These are phyloP conservation scores for fission yeast (Schizosaccharomyces pombe) DNA, from an alignment of 805 yeast genomes.

Conservation along the genomic window ASM294v3 CU329670.1:3211001-3211500, in stretches of 20 bases:
- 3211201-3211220: conserved; percentile 50
- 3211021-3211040: conserved; percentile 70
- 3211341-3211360: too few species aligned
- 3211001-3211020: conserved; percentile 80
- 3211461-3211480: too few species aligned
- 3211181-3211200: conserved; percentile 56
- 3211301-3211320: too few species aligned
- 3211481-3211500: too few species aligned
- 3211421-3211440: too few species aligned
- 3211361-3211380: too few species aligned
- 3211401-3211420: too few species aligned
- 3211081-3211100: conserved; percentile 14
- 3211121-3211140: conserved; percentile 39
- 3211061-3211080: conserved; percentile 51
- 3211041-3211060: conserved; percentile 58
- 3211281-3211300: too few species aligned
- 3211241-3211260: conserved; percentile 51
- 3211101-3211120: conserved; percentile 71
- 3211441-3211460: too few species aligned
- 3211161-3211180: conserved; percentile 2
- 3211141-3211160: conserved; percentile 6
- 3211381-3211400: too few species aligned
- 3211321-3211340: too few species aligned
- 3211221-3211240: conserved; percentile 54
- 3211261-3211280: conserved; percentile 6